Conservation (phyloP, 75 land plant species). For the Gnetum montanum region DNA sequence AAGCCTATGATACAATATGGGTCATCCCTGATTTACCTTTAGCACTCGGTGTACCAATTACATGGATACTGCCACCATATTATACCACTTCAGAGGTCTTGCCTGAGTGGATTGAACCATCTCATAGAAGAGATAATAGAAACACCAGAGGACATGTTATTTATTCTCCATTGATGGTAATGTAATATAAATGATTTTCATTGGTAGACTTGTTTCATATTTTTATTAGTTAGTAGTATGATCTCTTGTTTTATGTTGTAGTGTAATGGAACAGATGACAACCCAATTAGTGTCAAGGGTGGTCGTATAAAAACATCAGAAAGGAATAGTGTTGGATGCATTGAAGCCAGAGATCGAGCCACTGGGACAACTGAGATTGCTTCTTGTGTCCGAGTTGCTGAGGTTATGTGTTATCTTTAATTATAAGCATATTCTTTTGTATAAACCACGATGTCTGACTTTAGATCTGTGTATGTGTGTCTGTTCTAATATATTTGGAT, state of each 20-base stretch:
- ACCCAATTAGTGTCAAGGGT: conserved; percentile 40
- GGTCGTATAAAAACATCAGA: conserved; percentile 54
- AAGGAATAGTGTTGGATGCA: conserved; percentile 61
- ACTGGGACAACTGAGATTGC: conserved; percentile 82
- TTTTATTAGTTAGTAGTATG: background rate
- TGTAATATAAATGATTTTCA: background rate
- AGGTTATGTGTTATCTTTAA: too few relatives aligned
- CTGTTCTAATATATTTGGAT: too few relatives aligned
- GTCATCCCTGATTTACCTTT: conserved; percentile 84
- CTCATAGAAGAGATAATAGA: conserved; percentile 22
- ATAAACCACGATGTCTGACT: background rate
- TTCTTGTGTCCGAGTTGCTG: conserved; percentile 77
- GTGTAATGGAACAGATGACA: conserved; percentile 19
- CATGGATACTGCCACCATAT: conserved; percentile 84
- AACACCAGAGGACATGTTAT: conserved; percentile 30
- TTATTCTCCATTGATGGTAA: conserved; percentile 53
- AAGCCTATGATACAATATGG: conserved; percentile 36
- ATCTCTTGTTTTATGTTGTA: background rate
- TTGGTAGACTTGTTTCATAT: background rate
- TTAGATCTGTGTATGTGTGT: background rate
- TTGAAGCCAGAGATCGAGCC: conserved; percentile 63
- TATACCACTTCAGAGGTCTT: conserved; percentile 62
- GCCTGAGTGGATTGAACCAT: conserved; percentile 37
- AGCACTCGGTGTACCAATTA: conserved; percentile 66
- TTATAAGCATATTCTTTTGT: background rate